phyloP scores from a whole-genome alignment of 441 rosid genomes.

The Erodium moschatum region DNA sequence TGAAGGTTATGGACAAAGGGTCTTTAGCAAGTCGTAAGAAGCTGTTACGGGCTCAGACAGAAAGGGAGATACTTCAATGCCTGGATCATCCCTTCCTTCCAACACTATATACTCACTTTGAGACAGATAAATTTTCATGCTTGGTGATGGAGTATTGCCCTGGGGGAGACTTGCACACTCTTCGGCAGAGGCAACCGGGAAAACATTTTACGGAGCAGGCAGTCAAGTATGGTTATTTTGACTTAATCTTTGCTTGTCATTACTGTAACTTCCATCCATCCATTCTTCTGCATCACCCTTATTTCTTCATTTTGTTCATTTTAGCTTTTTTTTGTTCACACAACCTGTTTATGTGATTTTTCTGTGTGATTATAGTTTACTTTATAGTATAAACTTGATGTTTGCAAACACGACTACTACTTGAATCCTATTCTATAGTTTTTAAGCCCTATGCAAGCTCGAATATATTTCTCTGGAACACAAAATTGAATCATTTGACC shows the following conservation, averaged over 20 bases:
- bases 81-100: conserved; percentile 91
- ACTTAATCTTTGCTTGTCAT: conserved; percentile 13
- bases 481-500: too few relatives aligned
- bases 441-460: neutral
- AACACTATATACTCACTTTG: conserved; percentile 65
- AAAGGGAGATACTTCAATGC: conserved; percentile 85
- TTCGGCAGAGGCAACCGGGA: conserved; percentile 79
- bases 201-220: conserved; percentile 88
- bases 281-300: conserved; percentile 7
- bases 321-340: neutral
- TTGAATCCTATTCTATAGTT: neutral
- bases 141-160: conserved; percentile 85
- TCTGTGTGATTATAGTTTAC: neutral
- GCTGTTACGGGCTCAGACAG: conserved; percentile 89
- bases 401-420: neutral
- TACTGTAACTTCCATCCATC: neutral
- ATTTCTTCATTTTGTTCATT: conserved; percentile 2
- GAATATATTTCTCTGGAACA: neutral
- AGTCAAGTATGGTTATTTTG: conserved; percentile 55
- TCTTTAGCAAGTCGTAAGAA: conserved; percentile 81
- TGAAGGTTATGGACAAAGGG: conserved; percentile 93
- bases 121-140: too few relatives aligned
- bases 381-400: neutral
- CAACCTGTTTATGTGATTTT: conserved; percentile 15
- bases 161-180: conserved; percentile 66